These are phyloP conservation scores for Pleoardoris graminearum DNA, from an alignment of 2,329 filamentous ascomycete species.

Conservation along the genomic window DNA sequence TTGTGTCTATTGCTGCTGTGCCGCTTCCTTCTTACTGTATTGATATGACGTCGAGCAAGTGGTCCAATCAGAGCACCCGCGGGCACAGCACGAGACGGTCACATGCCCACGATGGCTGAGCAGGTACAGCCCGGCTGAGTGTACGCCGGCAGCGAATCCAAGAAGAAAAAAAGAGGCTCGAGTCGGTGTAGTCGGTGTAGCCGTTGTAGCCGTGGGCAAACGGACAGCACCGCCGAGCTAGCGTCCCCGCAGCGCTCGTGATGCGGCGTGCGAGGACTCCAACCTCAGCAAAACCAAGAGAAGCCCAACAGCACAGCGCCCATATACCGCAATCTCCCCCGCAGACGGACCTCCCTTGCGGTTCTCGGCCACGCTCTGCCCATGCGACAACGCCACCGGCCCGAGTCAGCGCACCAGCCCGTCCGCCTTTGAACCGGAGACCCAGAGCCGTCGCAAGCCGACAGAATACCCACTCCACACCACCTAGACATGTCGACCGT, in stretches of 20 bases:
- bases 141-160: background rate
- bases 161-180: background rate
- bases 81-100: background rate
- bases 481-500: constrained; percentile 23
- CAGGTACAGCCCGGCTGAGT: background rate
- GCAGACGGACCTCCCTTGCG: background rate
- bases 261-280: background rate
- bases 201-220: background rate
- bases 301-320: background rate
- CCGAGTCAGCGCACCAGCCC: constrained; percentile 1
- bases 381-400: background rate
- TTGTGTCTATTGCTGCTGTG: constrained; percentile 2
- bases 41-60: background rate
- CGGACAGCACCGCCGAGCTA: background rate
- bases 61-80: background rate
- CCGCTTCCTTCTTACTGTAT: background rate
- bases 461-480: constrained; percentile 7
- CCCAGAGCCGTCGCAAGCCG: constrained; percentile 28
- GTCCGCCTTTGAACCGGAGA: constrained; percentile 1
- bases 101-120: background rate
- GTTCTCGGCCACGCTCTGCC: background rate
- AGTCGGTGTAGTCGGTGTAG: background rate
- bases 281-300: constrained; percentile 4
- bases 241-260: constrained; percentile 11
- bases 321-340: no score